These are phyloP conservation scores for Xenosphaeropsis pyriputrescens DNA, from an alignment of 2,329 filamentous ascomycete genomes.

Conservation along the genomic window DNA sequence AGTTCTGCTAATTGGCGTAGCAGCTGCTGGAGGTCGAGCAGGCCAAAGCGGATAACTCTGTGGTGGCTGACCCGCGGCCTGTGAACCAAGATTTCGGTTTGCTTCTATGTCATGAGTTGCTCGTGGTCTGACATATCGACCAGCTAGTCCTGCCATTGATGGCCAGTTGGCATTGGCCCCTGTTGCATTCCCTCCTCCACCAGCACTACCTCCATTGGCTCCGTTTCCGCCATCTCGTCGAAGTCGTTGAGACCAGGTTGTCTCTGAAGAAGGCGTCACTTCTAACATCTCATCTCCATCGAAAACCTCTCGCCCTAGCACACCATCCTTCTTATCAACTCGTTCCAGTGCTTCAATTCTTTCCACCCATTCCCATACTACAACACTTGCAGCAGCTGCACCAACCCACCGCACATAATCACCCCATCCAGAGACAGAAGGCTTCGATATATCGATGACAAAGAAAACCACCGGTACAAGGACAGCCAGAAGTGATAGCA, in stretches of 20 bases:
- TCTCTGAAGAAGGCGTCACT: slow-evolving; percentile 40
- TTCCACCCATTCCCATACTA: slow-evolving; percentile 72
- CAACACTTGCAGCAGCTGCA: slow-evolving; percentile 60
- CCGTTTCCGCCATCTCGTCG: slow-evolving; percentile 22
- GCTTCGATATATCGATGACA: slow-evolving; percentile 56
- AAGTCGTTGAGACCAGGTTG: slow-evolving; percentile 28
- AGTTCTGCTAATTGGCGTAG: slow-evolving; percentile 43
- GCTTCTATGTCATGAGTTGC: slow-evolving; percentile 10
- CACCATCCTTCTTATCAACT: slow-evolving; percentile 59
- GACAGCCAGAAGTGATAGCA: slow-evolving; percentile 49
- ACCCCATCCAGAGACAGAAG: slow-evolving; percentile 58
- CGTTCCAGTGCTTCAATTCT: slow-evolving; percentile 59
- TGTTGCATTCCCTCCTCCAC: slow-evolving; percentile 6
- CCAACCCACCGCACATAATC: slow-evolving; percentile 68
- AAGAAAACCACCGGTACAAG: slow-evolving; percentile 64
- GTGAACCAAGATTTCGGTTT: slow-evolving; percentile 1
- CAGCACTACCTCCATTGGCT: slow-evolving; percentile 13
- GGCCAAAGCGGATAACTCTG: slow-evolving; percentile 27
- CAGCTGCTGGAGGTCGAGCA: slow-evolving; percentile 35
- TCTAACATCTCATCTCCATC: slow-evolving; percentile 65
- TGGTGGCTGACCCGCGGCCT: slow-evolving; percentile 5
- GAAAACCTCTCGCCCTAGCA: slow-evolving; percentile 55
- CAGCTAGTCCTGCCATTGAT: slow-evolving; percentile 16
- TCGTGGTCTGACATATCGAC: slow-evolving; percentile 11
- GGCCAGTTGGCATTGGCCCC: slow-evolving; percentile 26